Conservation (phyloP, 2,329 filamentous ascomycete genomes). For the Pezizomycotina sp. region DNA sequence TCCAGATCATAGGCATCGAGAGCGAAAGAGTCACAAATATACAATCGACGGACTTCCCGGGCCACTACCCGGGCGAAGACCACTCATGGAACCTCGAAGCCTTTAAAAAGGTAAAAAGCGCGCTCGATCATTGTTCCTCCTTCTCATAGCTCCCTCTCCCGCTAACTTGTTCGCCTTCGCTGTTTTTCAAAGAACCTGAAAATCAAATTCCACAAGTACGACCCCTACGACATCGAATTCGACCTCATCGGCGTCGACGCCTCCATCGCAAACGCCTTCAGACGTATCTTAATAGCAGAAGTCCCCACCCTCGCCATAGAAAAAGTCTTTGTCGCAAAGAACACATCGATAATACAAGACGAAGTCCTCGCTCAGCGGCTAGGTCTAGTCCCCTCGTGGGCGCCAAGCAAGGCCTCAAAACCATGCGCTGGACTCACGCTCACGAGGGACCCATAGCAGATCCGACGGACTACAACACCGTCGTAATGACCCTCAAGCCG, state of each 20-base stretch:
- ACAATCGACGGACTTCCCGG: slow-evolving; percentile 78
- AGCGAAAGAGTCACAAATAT: slow-evolving; percentile 81
- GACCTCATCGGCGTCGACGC: slow-evolving; percentile 85
- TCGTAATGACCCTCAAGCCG: slow-evolving; percentile 57
- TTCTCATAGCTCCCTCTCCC: slow-evolving; percentile 2
- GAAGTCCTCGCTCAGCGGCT: slow-evolving; percentile 85
- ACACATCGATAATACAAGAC: slow-evolving; percentile 95
- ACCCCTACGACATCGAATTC: slow-evolving; percentile 62
- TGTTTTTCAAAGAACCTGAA: slow-evolving; percentile 39
- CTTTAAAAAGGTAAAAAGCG: slow-evolving; percentile 48
- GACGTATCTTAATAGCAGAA: slow-evolving; percentile 86
- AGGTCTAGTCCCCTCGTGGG: slow-evolving; percentile 76
- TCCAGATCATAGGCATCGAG: slow-evolving; percentile 69
- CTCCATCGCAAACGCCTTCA: slow-evolving; percentile 89
- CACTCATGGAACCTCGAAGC: slow-evolving; percentile 58
- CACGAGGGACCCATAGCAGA: slow-evolving; percentile 31
- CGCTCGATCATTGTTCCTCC: background rate
- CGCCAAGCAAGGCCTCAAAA: slow-evolving; percentile 53
- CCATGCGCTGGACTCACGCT: slow-evolving; percentile 27
- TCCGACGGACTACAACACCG: slow-evolving; percentile 67
- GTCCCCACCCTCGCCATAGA: slow-evolving; percentile 90
- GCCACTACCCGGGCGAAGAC: slow-evolving; percentile 78
- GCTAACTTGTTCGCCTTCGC: slow-evolving; percentile 1
- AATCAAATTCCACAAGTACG: slow-evolving; percentile 72
- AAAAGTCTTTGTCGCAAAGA: slow-evolving; percentile 82